A percentile compares a stretch with the other conserved stretches of the same genome.
Evolutionary conservation across 345 rosid genomes (phyloP).

Genomic region (Diplotaxis tenuifolia): DNA sequence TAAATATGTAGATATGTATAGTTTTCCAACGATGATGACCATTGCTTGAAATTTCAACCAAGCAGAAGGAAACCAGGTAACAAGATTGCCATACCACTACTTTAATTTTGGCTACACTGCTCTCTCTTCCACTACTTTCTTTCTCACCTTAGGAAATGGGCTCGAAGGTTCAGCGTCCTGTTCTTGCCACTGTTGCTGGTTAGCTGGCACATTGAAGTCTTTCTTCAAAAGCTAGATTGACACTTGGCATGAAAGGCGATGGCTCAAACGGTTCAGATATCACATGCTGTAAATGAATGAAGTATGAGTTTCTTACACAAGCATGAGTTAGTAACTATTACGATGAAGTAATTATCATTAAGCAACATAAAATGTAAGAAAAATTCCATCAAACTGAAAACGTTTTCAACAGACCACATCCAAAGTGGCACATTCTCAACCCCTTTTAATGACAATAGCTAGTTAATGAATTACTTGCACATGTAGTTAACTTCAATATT

Average conservation of each 20-base stretch:
- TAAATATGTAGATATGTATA: background rate
- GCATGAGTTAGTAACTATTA: background rate
- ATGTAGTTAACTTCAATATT: conserved; percentile 3
- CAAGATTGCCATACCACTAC: conserved; percentile 72
- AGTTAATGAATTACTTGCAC: background rate
- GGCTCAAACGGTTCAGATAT: conserved; percentile 92
- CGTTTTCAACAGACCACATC: background rate
- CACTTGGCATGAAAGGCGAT: conserved; percentile 80
- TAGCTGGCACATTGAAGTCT: conserved; percentile 54
- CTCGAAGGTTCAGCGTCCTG: conserved; percentile 56
- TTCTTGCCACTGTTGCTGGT: conserved; percentile 49
- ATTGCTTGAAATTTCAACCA: conserved; percentile 7
- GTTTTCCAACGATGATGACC: background rate
- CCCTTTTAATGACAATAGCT: conserved; percentile 9
- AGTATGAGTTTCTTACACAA: background rate
- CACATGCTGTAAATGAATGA: conserved; percentile 63
- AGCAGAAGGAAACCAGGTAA: background rate
- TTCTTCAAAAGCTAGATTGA: conserved; percentile 61
- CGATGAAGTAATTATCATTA: background rate
- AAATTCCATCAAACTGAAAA: background rate
- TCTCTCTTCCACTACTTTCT: conserved; percentile 70
- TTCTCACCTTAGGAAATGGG: conserved; percentile 52
- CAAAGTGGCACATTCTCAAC: background rate
- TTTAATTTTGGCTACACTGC: conserved; percentile 86
- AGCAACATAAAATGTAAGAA: background rate